A percentile compares a stretch with the other conserved stretches of the same genome.
Evolutionary conservation across 2,329 filamentous ascomycete species (phyloP).

Genomic region (Fusarium denticulatum): DNA sequence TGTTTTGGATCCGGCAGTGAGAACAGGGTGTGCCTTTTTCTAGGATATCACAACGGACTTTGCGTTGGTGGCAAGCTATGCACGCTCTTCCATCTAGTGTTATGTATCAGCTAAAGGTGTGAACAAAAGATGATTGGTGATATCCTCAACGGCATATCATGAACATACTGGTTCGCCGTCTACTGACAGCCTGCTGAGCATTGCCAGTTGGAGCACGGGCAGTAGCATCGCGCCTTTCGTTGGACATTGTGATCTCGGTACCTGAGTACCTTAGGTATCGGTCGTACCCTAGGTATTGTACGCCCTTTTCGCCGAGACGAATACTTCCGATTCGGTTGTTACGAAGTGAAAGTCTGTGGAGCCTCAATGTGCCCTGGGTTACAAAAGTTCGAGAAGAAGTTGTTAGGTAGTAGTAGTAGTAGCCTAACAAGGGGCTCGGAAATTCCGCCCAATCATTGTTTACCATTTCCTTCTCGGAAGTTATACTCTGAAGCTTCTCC

Average conservation of each 20-base stretch:
- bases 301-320: background rate
- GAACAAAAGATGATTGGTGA: background rate
- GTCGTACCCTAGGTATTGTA: background rate
- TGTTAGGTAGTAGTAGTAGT: background rate
- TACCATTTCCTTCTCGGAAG: background rate
- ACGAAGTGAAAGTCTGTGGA: background rate
- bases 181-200: background rate
- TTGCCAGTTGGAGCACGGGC: background rate
- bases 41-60: constrained; percentile 62
- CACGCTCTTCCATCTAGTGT: constrained; percentile 53
- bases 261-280: background rate
- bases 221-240: background rate
- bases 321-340: constrained; percentile 8
- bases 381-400: background rate
- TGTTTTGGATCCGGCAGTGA: constrained; percentile 56
- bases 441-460: background rate
- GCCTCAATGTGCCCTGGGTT: background rate
- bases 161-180: constrained; percentile 28
- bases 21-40: constrained; percentile 58
- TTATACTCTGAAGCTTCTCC: background rate
- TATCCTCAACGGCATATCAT: background rate
- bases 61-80: constrained; percentile 59
- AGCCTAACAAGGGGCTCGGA: background rate
- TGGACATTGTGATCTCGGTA: constrained; percentile 11
- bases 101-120: background rate